Percentiles rank a stretch among this genome's conserved stretches.
Evolutionary conservation across 2,329 filamentous ascomycete genomes (phyloP).

Genomic region (Penicillium sp.): DNA sequence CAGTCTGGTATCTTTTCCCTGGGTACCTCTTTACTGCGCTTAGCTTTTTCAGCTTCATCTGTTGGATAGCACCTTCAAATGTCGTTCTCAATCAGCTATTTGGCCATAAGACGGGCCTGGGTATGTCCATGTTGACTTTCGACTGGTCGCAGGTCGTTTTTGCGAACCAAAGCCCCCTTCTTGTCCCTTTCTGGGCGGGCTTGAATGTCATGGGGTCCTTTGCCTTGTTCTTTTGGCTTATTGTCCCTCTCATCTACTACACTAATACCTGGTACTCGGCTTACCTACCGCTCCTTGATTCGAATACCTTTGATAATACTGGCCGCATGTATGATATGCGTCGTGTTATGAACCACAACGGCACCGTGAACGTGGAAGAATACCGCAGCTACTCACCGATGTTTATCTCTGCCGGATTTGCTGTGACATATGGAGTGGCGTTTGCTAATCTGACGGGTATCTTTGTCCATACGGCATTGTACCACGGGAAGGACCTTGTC

Average conservation of each 20-base stretch:
- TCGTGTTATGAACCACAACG: slow-evolving; percentile 61
- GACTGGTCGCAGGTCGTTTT: slow-evolving; percentile 76
- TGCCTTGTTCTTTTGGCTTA: slow-evolving; percentile 49
- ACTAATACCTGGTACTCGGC: slow-evolving; percentile 63
- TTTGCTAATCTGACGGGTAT: slow-evolving; percentile 70
- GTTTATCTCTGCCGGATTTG: slow-evolving; percentile 66
- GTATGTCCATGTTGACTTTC: slow-evolving; percentile 72
- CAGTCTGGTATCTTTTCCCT: slow-evolving; percentile 52
- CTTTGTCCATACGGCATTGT: slow-evolving; percentile 45
- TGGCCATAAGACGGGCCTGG: slow-evolving; percentile 69
- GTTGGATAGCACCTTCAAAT: slow-evolving; percentile 72
- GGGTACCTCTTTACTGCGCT: slow-evolving; percentile 72
- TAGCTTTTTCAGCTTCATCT: slow-evolving; percentile 72
- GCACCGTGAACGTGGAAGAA: slow-evolving; percentile 62
- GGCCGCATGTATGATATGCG: slow-evolving; percentile 64
- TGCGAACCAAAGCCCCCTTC: slow-evolving; percentile 69
- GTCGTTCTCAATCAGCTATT: slow-evolving; percentile 74
- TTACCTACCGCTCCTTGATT: slow-evolving; percentile 66
- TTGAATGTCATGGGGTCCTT: slow-evolving; percentile 52
- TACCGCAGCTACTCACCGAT: slow-evolving; percentile 70
- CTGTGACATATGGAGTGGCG: slow-evolving; percentile 61
- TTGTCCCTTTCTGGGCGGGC: slow-evolving; percentile 62
- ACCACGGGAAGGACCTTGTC: slow-evolving; percentile 44
- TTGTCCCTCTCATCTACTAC: slow-evolving; percentile 51
- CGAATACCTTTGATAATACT: slow-evolving; percentile 68